Percentiles rank a stretch among this genome's conserved stretches.
Conservation (phyloP, 352 stramenopile genomes). For the Pythium myriotylum region DNA sequence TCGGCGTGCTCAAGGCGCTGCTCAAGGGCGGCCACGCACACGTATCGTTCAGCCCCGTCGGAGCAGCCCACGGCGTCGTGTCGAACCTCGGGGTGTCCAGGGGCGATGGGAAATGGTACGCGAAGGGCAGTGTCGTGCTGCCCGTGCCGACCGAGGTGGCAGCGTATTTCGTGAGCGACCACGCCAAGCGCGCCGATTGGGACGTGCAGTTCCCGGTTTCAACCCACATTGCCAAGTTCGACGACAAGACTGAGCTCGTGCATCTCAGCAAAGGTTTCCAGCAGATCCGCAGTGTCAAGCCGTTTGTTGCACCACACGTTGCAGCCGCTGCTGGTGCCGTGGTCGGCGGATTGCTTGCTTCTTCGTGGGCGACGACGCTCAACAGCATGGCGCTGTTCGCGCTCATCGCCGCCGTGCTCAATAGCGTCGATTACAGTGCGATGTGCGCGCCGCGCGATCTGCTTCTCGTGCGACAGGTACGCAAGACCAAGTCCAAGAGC, state of each 20-base stretch:
- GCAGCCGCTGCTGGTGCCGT: constrained; percentile 46
- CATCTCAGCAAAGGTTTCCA: constrained; percentile 59
- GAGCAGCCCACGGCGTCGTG: constrained; percentile 57
- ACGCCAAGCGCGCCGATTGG: constrained; percentile 74
- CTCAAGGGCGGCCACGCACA: constrained; percentile 48
- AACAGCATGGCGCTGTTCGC: constrained; percentile 31
- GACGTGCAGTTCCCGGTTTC: constrained; percentile 73
- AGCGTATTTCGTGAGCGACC: constrained; percentile 62
- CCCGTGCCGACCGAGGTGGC: constrained; percentile 67
- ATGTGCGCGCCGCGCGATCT: constrained; percentile 59
- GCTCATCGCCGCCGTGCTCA: constrained; percentile 56
- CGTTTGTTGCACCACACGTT: constrained; percentile 54
- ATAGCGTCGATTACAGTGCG: constrained; percentile 56
- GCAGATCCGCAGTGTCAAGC: constrained; percentile 44
- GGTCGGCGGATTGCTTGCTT: constrained; percentile 44
- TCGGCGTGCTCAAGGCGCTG: constrained; percentile 66
- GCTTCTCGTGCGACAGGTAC: constrained; percentile 75
- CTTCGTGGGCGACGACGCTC: constrained; percentile 48
- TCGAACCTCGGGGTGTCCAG: constrained; percentile 54
- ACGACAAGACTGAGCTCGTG: constrained; percentile 74
- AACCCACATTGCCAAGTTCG: constrained; percentile 66
- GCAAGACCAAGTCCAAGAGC: constrained; percentile 43
- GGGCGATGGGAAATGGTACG: constrained; percentile 43
- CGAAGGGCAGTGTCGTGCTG: constrained; percentile 63
- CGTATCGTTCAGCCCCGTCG: constrained; percentile 54